Percentiles rank a stretch among this genome's conserved stretches.
phyloP scores from a whole-genome alignment of 371 early-diverging fungal species.

The Rhizopus sp. region DNA sequence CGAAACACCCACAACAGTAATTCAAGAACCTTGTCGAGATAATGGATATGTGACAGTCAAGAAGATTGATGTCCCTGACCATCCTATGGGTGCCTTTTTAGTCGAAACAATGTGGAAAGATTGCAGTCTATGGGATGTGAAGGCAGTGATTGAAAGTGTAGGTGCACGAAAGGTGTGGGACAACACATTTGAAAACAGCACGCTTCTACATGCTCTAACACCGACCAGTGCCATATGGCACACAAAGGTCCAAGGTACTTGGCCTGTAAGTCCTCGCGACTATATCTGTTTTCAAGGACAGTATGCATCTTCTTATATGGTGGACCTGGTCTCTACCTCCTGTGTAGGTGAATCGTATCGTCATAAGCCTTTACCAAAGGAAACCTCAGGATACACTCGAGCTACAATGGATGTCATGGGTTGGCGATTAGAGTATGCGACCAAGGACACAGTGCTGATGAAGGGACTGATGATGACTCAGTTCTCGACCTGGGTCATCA shows the following conservation, averaged over 20 bases:
- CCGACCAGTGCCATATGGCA: slow-evolving; percentile 55
- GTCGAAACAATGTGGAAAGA: slow-evolving; percentile 53
- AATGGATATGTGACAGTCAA: slow-evolving; percentile 41
- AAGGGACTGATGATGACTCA: slow-evolving; percentile 40
- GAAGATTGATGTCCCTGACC: slow-evolving; percentile 49
- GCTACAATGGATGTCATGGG: slow-evolving; percentile 53
- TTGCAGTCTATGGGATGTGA: slow-evolving; percentile 62
- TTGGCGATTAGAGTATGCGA: slow-evolving; percentile 48
- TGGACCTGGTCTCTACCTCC: slow-evolving; percentile 55
- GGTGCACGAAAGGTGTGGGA: slow-evolving; percentile 52
- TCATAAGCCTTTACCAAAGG: slow-evolving; percentile 42
- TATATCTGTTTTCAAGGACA: slow-evolving; percentile 51
- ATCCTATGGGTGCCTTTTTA: slow-evolving; percentile 50
- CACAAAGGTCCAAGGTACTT: slow-evolving; percentile 53
- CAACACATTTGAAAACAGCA: slow-evolving; percentile 50
- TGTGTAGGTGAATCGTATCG: slow-evolving; percentile 41
- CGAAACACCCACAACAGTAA: slow-evolving; percentile 5
- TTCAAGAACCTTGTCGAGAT: slow-evolving; percentile 27
- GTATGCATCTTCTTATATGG: slow-evolving; percentile 45
- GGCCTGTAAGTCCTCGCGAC: slow-evolving; percentile 57
- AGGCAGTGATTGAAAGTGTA: slow-evolving; percentile 48
- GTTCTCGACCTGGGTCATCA: slow-evolving; percentile 32
- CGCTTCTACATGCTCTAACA: slow-evolving; percentile 43
- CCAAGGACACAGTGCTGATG: slow-evolving; percentile 35
- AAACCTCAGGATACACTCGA: slow-evolving; percentile 45